Conservation (phyloP, 2,329 filamentous ascomycete genomes). For the Apiospora pterosperma region DNA sequence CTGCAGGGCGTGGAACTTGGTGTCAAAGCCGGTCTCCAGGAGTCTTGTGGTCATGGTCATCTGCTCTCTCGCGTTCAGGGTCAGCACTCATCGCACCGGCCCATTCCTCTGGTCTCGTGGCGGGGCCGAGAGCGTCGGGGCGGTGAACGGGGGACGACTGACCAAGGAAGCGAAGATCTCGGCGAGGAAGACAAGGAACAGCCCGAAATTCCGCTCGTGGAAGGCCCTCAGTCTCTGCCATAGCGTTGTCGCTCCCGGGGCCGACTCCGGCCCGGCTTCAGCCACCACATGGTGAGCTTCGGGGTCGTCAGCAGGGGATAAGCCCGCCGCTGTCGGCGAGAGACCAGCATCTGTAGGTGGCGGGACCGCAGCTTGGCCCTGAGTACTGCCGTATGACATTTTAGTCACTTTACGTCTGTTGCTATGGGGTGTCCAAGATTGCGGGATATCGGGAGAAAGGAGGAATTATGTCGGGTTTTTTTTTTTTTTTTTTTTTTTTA, state of each 20-base stretch:
- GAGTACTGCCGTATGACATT: neutral
- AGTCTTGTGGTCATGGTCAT: constrained; percentile 39
- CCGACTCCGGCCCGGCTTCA: neutral
- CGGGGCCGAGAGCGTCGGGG: too few relatives aligned
- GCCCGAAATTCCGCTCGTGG: constrained; percentile 38
- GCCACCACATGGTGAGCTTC: neutral
- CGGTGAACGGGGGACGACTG: constrained; percentile 10
- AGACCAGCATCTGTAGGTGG: neutral
- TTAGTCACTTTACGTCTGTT: neutral
- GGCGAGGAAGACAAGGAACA: constrained; percentile 37
- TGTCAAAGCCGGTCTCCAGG: constrained; percentile 29
- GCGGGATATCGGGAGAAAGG: neutral
- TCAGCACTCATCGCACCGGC: neutral
- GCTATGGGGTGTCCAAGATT: neutral
- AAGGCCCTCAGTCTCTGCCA: constrained; percentile 34
- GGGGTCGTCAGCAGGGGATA: neutral
- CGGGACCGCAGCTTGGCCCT: neutral
- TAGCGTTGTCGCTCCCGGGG: neutral
- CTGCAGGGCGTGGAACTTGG: constrained; percentile 37
- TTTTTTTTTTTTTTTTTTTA: neutral
- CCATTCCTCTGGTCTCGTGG: neutral
- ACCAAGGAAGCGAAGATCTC: constrained; percentile 39
- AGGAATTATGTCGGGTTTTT: neutral
- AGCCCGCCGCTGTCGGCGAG: neutral
- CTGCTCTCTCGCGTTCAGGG: constrained; percentile 17